Evolutionary conservation across 176 grass and related monocot species (phyloP).

Genomic region (Guadua angustifolia): DNA sequence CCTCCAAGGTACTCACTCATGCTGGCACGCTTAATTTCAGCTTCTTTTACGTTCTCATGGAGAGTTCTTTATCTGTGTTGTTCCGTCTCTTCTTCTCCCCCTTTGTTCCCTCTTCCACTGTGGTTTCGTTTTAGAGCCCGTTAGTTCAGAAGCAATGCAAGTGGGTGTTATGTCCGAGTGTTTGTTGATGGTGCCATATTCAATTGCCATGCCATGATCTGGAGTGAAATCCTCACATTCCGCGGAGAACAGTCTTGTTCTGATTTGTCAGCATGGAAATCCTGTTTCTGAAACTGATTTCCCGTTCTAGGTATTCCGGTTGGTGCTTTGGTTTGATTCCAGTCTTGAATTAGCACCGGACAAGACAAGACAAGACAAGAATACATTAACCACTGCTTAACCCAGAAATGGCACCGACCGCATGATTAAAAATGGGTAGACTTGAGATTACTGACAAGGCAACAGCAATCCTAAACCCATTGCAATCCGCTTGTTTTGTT

Average conservation of each 20-base stretch:
- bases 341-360: neutral
- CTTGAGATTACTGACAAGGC: neutral
- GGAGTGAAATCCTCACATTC: neutral
- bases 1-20: conserved; percentile 25
- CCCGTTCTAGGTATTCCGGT: neutral
- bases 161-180: neutral
- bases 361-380: conserved; percentile 22
- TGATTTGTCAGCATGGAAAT: neutral
- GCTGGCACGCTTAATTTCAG: neutral
- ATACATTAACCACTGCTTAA: neutral
- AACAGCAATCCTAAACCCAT: neutral
- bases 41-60: neutral
- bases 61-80: neutral
- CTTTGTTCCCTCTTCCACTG: neutral
- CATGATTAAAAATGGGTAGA: neutral
- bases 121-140: neutral
- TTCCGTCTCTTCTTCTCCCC: neutral
- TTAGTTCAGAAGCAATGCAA: neutral
- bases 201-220: neutral
- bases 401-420: neutral
- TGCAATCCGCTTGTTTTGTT: neutral
- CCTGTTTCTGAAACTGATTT: conserved; percentile 5
- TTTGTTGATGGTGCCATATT: neutral
- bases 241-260: neutral
- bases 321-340: neutral